Evolutionary conservation across 192 early-diverging fungal genomes (phyloP).

Genomic region (Chytriomyces confervae): DNA sequence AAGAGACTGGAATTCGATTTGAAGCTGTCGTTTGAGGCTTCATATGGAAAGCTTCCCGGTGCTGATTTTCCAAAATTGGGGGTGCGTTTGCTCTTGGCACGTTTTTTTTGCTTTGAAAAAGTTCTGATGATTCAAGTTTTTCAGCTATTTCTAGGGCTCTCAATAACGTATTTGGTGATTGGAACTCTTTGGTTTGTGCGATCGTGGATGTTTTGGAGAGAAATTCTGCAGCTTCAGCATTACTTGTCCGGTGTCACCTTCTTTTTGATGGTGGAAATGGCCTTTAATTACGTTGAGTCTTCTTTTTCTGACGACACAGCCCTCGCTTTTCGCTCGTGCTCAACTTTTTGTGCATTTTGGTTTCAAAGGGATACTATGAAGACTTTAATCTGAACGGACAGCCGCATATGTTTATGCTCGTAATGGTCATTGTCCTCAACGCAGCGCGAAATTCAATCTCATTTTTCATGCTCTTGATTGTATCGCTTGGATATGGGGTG

Average conservation of each 20-base stretch:
- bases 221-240: conserved; percentile 91
- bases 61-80: conserved; percentile 88
- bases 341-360: conserved; percentile 56
- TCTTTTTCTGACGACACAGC: conserved; percentile 52
- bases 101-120: too few species aligned
- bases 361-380: conserved; percentile 47
- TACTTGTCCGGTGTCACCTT: conserved; percentile 84
- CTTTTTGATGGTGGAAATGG: conserved; percentile 89
- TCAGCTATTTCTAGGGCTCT: conserved; percentile 79
- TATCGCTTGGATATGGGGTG: conserved; percentile 95
- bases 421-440: conserved; percentile 81
- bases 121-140: too few species aligned
- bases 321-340: too few species aligned
- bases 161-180: conserved; percentile 75
- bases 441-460: conserved; percentile 91
- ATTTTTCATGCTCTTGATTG: conserved; percentile 95
- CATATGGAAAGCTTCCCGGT: conserved; percentile 86
- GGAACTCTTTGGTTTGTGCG: conserved; percentile 79
- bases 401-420: conserved; percentile 66
- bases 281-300: conserved; percentile 78
- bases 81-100: conserved; percentile 41
- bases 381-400: conserved; percentile 49
- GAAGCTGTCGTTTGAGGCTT: conserved; percentile 72
- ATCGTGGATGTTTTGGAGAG: conserved; percentile 81
- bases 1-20: conserved; percentile 41